Evolutionary conservation across 2,329 filamentous ascomycete genomes (phyloP).

Genomic region (Plectosphaerella plurivora): DNA sequence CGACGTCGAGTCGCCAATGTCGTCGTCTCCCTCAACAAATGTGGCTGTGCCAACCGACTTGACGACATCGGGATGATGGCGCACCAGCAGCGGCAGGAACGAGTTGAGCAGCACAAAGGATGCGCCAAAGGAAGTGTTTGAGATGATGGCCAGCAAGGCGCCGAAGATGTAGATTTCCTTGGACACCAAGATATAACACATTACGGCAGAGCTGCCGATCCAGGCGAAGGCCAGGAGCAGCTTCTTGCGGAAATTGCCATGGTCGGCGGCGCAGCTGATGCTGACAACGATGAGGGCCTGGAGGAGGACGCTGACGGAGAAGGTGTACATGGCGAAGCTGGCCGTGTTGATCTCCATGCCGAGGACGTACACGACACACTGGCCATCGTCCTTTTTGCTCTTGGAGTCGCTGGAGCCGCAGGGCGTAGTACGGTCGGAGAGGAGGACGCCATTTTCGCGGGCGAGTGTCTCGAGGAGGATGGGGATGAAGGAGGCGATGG

Average conservation of each 20-base stretch:
- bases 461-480: conserved; percentile 93
- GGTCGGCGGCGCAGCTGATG: conserved; percentile 93
- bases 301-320: conserved; percentile 84
- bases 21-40: conserved; percentile 24
- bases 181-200: conserved; percentile 79
- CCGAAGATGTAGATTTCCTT: conserved; percentile 76
- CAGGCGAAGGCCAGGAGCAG: conserved; percentile 83
- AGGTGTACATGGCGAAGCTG: conserved; percentile 97
- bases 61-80: conserved; percentile 65
- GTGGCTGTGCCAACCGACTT: conserved; percentile 19
- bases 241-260: conserved; percentile 86
- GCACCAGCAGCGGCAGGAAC: conserved; percentile 85
- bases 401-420: conserved; percentile 64
- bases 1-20: conserved; percentile 37
- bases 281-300: conserved; percentile 91
- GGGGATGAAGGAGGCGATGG: conserved; percentile 76
- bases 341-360: conserved; percentile 90
- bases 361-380: conserved; percentile 79
- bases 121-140: conserved; percentile 91
- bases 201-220: conserved; percentile 74
- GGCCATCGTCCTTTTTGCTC: conserved; percentile 39
- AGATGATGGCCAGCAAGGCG: conserved; percentile 78
- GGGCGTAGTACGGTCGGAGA: conserved; percentile 70
- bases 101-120: conserved; percentile 95
- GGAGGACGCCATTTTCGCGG: conserved; percentile 82